phyloP scores from a whole-genome alignment of 306 rosid genomes.

The Cicer chorassanicum region DNA sequence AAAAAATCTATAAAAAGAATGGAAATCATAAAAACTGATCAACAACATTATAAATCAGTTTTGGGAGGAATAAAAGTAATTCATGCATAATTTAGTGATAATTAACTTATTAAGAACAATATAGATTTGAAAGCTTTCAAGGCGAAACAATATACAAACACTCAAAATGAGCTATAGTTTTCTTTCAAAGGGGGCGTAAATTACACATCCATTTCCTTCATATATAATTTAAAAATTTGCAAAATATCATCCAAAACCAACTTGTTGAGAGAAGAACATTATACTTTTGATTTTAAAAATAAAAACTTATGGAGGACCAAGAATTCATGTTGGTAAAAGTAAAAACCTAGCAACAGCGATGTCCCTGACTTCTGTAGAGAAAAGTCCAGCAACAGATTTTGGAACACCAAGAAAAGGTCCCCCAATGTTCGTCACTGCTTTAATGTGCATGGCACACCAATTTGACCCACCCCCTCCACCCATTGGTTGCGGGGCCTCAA shows the following conservation, averaged over 20 bases:
- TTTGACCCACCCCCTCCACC: constrained; percentile 89
- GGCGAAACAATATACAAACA: constrained; percentile 13
- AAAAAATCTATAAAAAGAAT: neutral
- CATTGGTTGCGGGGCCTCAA: constrained; percentile 77
- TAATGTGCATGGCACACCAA: constrained; percentile 87
- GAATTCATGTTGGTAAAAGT: constrained; percentile 36
- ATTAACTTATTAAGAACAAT: constrained; percentile 24
- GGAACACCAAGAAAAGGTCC: constrained; percentile 92
- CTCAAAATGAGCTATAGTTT: constrained; percentile 7
- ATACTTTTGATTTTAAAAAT: neutral
- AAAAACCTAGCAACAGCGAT: constrained; percentile 84
- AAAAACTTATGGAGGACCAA: constrained; percentile 6
- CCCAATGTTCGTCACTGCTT: constrained; percentile 79
- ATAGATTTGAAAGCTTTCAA: constrained; percentile 20
- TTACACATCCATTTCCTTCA: constrained; percentile 4
- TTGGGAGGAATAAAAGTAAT: neutral
- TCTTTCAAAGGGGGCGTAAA: constrained; percentile 30
- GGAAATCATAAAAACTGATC: constrained; percentile 1
- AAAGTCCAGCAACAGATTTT: constrained; percentile 77
- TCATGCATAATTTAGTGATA: neutral
- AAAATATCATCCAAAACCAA: constrained; percentile 25
- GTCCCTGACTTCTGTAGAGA: constrained; percentile 82
- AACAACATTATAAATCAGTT: constrained; percentile 10
- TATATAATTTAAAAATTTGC: constrained; percentile 28
- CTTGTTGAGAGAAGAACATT: constrained; percentile 5